Base-by-base conservation (phyloP, 495 filamentous ascomycete genomes). In the Lasiosphaeris hirsuta region DNA sequence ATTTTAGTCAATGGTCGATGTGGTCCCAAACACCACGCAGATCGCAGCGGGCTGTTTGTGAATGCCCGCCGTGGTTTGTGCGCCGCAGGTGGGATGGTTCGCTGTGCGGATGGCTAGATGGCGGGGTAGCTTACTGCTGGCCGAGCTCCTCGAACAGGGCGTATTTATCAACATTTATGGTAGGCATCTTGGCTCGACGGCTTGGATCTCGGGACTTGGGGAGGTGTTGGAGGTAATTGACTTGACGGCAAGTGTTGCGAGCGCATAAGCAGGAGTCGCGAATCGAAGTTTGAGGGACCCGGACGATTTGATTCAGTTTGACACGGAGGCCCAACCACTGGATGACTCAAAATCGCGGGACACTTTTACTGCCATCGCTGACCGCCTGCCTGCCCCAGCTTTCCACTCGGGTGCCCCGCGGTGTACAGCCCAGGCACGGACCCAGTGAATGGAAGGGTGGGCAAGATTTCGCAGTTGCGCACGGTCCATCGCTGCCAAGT, bases 111-210 rank as follows among this genome's bases (percentile, higher is more conserved):
- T 35, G 17, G 18, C 9, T 13, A 0, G 45, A 61, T 64, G 75
- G 65, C 51, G 62, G 64, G 65, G 63, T 59, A 63, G 48, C 86
- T 70, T 81, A 96, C 86, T 94, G 84, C 72, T 87, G 86, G 63
- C 91, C 93, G 54, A 98, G 81, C 65, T 87, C 90, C 78, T 95
- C 85, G 82, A 88, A 97, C 65, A 98, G 90, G 58, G 86, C 90
- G 60, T 90, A 90, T 78, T 97, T 98, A 78, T 96, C 88, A 58
- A 97, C 90, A 65, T 86, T 81, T 60, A 98, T 95, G 68, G 94
- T 98, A 76, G 94, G 94, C 88, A 91, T 91, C 15, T 56, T 61
- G 61, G 39, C 37, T 23, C 10, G 15, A 23, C 46, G 43, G 39
- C 9, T 2, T 2, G 23, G 17, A 19, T 43, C 23, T 11, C 4